Base-by-base conservation (phyloP, 768 basidiomycete genomes). In the Macrolepiota dolichaula region DNA sequence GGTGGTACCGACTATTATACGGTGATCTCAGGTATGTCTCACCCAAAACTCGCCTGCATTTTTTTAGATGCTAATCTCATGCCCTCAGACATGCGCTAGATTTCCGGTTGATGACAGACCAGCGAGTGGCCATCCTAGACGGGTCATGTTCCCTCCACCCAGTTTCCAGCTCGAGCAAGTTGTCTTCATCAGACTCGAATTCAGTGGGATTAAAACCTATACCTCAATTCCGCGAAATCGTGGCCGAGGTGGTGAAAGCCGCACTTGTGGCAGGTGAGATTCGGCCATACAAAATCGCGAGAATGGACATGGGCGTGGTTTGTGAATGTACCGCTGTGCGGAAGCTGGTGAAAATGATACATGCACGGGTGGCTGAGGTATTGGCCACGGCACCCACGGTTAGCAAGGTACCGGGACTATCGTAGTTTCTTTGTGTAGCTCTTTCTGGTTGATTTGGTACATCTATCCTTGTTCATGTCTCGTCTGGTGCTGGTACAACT, bases 1-100 rank as follows among this genome's bases (percentile, higher is more conserved):
- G 88, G 2, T 94, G 92, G 92, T 94, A 88, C 73, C 78, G 92
- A 55, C 73, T 93, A 24, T 71, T 92, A 51, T 90, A 91, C 61
- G 80, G 84, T 6, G 85, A 90, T 69, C 76, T 85, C 25, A 82
- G 81, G 90, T 89, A 67, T 24, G 76, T 69, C 44, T 49, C 40
- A 17, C 35, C 37, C 47, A 47, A 19, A 19, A n/a, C n/a, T n/a
- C n/a, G n/a, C 10, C 24, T 61, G 11, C 12, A 13, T 44, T 7
- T 35, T 27, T 19, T 29, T 35, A 15, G 32, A 17, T 24, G 29
- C 55, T n/a, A 53, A 51, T 13, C 51, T 37, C 55, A 47, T 42
- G 62, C 46, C 11, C 49, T 15, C 60, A 91, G 89, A 66, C 85
- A 92, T 69, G 91, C 89, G 0, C 77, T 94, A 56, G 92, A 94